Evolutionary conservation across 2,329 filamentous ascomycete genomes (phyloP), one percentile per base, ranked within the genome.

Genomic region (Aaosphaeria pasadenensis): DNA sequence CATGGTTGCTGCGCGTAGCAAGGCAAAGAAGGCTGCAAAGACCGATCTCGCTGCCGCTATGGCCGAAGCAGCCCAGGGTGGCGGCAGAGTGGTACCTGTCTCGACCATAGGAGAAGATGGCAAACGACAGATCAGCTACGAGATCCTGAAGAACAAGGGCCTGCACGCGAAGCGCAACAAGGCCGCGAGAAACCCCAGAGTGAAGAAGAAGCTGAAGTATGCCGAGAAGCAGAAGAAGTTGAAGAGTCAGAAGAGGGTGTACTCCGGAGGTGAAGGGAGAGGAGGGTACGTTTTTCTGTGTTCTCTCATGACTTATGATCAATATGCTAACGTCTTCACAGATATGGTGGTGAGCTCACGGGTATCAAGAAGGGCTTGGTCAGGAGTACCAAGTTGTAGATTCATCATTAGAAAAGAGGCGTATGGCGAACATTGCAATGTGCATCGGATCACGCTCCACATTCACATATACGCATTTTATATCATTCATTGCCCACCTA

Each of bases 151-250:
- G 83, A 99, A 99, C 75, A 96, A 96, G 81, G 94, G 94, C 31
- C 76, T 99, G 54, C 86, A 89, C 50, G 90, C 91, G 42, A 87
- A 88, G 72, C 81, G 92, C 55, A 95, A 88, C 80, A 97, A 99
- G 84, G 91, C 95, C 60, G 87, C 91, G 49, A 80, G 92, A 54
- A 99, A 99, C 75, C 91, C 94, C 33, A 81, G 94, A 70, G 92
- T 97, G 56, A 99, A 97, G 87, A 97, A 96, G 87, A 85, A 90
- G 73, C 90, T 90, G 84, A 91, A 90, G 83, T 99, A 84, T 71
- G 91, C 95, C 67, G 87, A 91, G 71, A 96, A 95, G 81, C 88
- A 92, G 82, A 97, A 96, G 88, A 96, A 97, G 80, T 74, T 97
- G 66, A 84, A 83, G 63, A 92, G 87, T 67, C 89, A 91, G 77